Base-by-base conservation (phyloP, 1,284 basidiomycete species). In the Tremellales sp. region DNA sequence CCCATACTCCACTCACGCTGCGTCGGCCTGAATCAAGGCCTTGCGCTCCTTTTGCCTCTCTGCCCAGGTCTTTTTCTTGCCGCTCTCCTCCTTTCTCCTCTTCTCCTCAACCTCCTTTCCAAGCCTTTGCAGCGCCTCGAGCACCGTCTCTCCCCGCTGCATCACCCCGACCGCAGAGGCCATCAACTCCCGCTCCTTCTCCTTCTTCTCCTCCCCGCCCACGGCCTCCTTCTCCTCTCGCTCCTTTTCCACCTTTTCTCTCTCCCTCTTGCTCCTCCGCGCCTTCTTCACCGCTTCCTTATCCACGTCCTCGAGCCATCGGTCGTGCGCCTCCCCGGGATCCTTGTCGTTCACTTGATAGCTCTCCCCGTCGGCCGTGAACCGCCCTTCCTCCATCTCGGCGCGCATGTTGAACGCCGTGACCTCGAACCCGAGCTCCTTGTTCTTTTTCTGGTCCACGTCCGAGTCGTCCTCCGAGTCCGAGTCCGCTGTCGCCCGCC, bases 321-420 rank as follows among this genome's bases (percentile, higher is more conserved):
- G 80, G 72, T 99, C 94, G 70, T 97, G 92, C 45, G 87, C 81
- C 14, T 86, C 90, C 65, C 92, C 86, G 5, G 87, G 86, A 72
- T 98, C 93, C 39, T 68, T 66, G 57, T 85, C 85, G 40, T 90
- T 84, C 47, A 82, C 82, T 45, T 92, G 80, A 68, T 93, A 97
- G 48, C 74, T 83, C 45, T 72, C 70, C 38, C 95, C 95, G 61
- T 97, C 94, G 48, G 86, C 87, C 9, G 91, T 86, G 75, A 99
- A 97, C 61, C 91, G 87, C 27, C 95, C 95, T 68, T 95, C 89
- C 62, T 88, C 84, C 85, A 99, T 93, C 78, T 99, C 95, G 57
- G 87, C 85, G 57, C 92, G 87, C 95, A 99, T 97, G 72, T 99
- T 97, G 81, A 99, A 99, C 26, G 87, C 86, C 7, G 89, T 93